Conservation (phyloP, 2,329 filamentous ascomycete genomes). For the Metarhizium album region DNA sequence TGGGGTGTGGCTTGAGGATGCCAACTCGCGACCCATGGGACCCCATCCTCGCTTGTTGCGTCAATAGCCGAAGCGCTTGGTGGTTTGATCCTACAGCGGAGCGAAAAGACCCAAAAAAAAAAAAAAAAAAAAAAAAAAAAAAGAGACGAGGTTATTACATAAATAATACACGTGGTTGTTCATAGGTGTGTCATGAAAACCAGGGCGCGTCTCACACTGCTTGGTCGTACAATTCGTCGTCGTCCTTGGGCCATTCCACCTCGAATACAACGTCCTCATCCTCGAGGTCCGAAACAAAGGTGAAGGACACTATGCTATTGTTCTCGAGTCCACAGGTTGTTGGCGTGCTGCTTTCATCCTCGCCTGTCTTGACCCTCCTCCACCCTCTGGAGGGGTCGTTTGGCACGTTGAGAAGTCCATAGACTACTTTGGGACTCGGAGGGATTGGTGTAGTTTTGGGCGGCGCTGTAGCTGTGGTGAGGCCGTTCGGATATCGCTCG, state of each 20-base stretch:
- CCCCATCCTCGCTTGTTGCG: not conserved
- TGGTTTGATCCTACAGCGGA: not conserved
- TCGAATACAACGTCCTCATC: conserved; percentile 31
- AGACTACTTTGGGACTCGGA: conserved; percentile 30
- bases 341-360: conserved; percentile 27
- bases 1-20: not conserved
- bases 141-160: no score
- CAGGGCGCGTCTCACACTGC: conserved; percentile 1
- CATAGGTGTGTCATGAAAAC: not conserved
- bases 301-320: conserved; percentile 39
- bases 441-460: conserved; percentile 29
- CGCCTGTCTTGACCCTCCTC: conserved; percentile 31
- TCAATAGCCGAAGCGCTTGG: not conserved
- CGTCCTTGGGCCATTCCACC: conserved; percentile 35
- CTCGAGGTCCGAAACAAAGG: conserved; percentile 28
- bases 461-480: conserved; percentile 26
- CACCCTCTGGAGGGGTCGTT: conserved; percentile 38
- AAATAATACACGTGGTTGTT: no score
- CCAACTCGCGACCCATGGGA: not conserved
- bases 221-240: conserved; percentile 24
- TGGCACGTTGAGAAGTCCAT: conserved; percentile 32
- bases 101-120: no score
- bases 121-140: no score
- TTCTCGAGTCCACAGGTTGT: conserved; percentile 33
- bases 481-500: conserved; percentile 45